Conservation (phyloP, 192 early-diverging fungal species). For the Coemansia sp. region DNA sequence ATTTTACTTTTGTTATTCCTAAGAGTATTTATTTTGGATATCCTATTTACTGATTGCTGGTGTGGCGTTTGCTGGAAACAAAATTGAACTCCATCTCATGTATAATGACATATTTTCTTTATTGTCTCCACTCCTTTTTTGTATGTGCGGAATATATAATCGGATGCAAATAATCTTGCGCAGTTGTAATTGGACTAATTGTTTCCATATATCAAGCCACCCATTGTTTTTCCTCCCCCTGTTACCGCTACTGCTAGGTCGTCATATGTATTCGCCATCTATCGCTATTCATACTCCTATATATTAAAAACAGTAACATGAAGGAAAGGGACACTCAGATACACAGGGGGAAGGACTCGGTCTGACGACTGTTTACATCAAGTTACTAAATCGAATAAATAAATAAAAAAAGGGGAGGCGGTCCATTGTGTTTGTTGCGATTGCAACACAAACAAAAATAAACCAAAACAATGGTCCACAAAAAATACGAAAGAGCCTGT, state of each 20-base stretch:
- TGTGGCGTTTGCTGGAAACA: neutral
- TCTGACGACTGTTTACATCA: neutral
- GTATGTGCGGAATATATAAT: neutral
- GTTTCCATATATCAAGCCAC: neutral
- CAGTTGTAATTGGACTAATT: neutral
- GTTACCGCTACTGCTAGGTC: neutral
- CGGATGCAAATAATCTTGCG: neutral
- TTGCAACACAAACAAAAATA: neutral
- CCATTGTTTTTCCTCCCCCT: neutral
- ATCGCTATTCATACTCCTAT: neutral
- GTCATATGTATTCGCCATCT: slow-evolving; percentile 1
- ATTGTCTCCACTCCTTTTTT: neutral
- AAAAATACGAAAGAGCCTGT: neutral
- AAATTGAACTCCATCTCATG: neutral
- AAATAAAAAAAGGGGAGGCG: neutral
- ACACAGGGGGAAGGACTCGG: neutral
- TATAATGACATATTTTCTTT: neutral
- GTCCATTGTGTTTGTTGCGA: neutral
- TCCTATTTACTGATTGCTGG: neutral
- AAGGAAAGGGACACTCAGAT: neutral
- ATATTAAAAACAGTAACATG: neutral
- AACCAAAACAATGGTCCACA: slow-evolving; percentile 5
- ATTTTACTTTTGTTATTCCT: neutral
- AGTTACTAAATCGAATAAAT: slow-evolving; percentile 1
- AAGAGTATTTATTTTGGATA: slow-evolving; percentile 2